phyloP scores from a whole-genome alignment of 2,329 filamentous ascomycete species.

The Chalaropsis thielavioides region DNA sequence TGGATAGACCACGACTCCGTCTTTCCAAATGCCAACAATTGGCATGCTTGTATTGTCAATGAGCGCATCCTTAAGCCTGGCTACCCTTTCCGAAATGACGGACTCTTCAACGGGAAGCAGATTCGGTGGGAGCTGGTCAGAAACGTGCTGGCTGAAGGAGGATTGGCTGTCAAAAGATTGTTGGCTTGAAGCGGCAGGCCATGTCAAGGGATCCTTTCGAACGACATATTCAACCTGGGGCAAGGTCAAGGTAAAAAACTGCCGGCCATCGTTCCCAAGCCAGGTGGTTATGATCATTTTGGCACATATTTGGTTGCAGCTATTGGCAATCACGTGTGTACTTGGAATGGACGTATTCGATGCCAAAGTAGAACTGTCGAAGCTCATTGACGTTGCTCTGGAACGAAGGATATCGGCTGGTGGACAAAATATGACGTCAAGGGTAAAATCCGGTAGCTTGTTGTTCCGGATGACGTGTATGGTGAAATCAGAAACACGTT shows the following conservation, averaged over 20 bases:
- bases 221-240: conserved; percentile 28
- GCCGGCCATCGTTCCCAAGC: conserved; percentile 48
- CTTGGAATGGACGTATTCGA: neutral
- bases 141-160: neutral
- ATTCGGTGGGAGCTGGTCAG: neutral
- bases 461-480: conserved; percentile 7
- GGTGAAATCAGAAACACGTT: neutral
- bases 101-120: conserved; percentile 28
- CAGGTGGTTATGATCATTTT: conserved; percentile 68
- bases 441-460: conserved; percentile 11
- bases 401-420: neutral
- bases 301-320: conserved; percentile 38
- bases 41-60: conserved; percentile 62
- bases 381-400: neutral
- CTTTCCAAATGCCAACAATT: conserved; percentile 68
- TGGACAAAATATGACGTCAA: conserved; percentile 13
- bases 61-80: conserved; percentile 61
- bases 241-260: conserved; percentile 62
- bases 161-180: neutral
- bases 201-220: neutral
- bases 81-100: conserved; percentile 57
- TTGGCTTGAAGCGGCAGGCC: neutral
- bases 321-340: neutral
- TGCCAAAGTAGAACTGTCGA: conserved; percentile 21
- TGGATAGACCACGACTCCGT: conserved; percentile 57